These are phyloP conservation scores for Alternaria arbusti DNA, from an alignment of 2,329 filamentous ascomycete species.

Conservation along the genomic window DNA sequence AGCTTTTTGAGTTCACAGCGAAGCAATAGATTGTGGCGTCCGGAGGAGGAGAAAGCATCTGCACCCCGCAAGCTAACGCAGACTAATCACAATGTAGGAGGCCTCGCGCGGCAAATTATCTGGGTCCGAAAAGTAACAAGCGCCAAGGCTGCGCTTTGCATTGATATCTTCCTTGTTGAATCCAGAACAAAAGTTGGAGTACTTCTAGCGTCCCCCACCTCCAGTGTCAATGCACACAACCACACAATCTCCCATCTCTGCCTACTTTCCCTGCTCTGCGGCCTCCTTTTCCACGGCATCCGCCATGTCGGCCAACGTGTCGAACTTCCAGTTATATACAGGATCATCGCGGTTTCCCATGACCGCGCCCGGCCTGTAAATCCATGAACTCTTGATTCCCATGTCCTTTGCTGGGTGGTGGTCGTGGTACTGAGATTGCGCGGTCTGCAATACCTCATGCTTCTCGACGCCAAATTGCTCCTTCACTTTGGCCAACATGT, in stretches of 20 bases:
- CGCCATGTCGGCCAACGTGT: conserved; percentile 66
- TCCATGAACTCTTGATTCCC: conserved; percentile 70
- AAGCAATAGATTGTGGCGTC: neutral
- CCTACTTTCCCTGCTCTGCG: conserved; percentile 11
- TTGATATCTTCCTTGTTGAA: neutral
- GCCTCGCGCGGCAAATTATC: neutral
- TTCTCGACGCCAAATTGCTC: conserved; percentile 64
- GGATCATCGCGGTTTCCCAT: conserved; percentile 56
- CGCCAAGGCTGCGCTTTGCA: neutral
- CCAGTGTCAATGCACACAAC: neutral
- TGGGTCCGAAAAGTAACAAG: neutral
- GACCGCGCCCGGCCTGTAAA: conserved; percentile 59
- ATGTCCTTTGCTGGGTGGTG: conserved; percentile 68
- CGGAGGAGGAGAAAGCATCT: neutral
- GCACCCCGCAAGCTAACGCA: conserved; percentile 1
- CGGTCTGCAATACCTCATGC: conserved; percentile 68
- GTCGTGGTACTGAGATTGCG: conserved; percentile 71
- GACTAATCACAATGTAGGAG: neutral
- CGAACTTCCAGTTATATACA: conserved; percentile 61
- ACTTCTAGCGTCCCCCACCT: neutral
- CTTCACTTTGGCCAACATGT: conserved; percentile 63
- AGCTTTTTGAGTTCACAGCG: neutral
- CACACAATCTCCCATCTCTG: neutral
- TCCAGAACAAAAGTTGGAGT: neutral
- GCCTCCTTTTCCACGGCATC: conserved; percentile 57